These are phyloP conservation scores for Vaucheria bursata DNA, from an alignment of 352 stramenopile species.

Conservation along the genomic window DNA sequence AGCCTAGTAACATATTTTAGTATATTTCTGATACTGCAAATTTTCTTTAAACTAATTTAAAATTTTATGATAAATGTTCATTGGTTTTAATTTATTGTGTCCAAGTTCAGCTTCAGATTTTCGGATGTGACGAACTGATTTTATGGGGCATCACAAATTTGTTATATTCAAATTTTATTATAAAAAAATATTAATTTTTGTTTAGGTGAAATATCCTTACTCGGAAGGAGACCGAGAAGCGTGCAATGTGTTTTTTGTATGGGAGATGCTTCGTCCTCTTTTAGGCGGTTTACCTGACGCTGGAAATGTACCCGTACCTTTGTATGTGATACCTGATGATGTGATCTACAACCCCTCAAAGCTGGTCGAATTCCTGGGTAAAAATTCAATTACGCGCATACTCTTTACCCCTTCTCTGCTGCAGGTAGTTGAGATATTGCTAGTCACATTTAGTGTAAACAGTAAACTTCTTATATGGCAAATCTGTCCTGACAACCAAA, in stretches of 20 bases:
- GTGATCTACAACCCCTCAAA: slow-evolving; percentile 72
- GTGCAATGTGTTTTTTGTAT: slow-evolving; percentile 88
- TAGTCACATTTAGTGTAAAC: background rate
- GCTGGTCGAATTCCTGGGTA: slow-evolving; percentile 33
- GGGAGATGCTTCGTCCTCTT: slow-evolving; percentile 78
- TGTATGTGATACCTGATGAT: slow-evolving; percentile 80
- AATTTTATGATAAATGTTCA: too few relatives aligned
- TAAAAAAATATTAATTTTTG: slow-evolving; percentile 17
- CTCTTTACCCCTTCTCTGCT: slow-evolving; percentile 83
- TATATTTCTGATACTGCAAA: too few relatives aligned
- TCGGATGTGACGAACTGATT: too few relatives aligned
- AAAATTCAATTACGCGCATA: slow-evolving; percentile 64
- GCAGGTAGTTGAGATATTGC: slow-evolving; percentile 60
- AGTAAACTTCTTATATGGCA: too few relatives aligned
- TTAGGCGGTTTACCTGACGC: slow-evolving; percentile 63
- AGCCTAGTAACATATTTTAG: too few relatives aligned
- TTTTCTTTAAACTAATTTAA: too few relatives aligned
- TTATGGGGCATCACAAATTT: too few relatives aligned
- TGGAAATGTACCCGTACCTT: slow-evolving; percentile 28
- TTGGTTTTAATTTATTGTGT: too few relatives aligned
- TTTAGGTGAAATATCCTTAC: slow-evolving; percentile 56
- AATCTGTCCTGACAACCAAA: too few relatives aligned
- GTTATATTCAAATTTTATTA: background rate
- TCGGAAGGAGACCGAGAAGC: slow-evolving; percentile 59
- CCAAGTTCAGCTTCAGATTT: too few relatives aligned